A percentile compares a stretch with the other conserved stretches of the same genome.
Evolutionary conservation across 805 yeast genomes (phyloP).

Genomic region (Wickerhamiella azyma): DNA sequence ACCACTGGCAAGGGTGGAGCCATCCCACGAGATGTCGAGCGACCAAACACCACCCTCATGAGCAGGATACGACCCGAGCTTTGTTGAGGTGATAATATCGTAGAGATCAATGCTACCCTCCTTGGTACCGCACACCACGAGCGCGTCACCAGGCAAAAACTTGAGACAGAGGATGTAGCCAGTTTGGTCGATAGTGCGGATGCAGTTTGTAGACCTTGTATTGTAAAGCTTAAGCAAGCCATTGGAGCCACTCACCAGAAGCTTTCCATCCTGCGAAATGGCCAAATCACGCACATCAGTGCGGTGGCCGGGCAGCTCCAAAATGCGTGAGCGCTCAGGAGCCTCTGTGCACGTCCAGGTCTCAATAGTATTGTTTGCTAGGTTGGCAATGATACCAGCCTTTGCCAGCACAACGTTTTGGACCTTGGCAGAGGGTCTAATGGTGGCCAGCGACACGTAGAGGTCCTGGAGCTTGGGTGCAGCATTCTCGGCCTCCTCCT

Average conservation of each 20-base stretch:
- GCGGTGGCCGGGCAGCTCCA: conserved; percentile 78
- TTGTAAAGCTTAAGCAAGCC: conserved; percentile 89
- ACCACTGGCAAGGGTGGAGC: conserved; percentile 73
- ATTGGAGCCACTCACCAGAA: conserved; percentile 81
- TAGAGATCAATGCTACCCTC: conserved; percentile 72
- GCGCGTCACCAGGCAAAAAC: conserved; percentile 83
- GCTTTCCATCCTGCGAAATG: conserved; percentile 63
- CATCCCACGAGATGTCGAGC: conserved; percentile 73
- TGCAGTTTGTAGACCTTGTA: conserved; percentile 51
- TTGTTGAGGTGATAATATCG: conserved; percentile 71
- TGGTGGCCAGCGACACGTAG: conserved; percentile 52
- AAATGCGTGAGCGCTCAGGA: conserved; percentile 30
- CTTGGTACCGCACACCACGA: conserved; percentile 79
- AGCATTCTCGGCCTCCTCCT: conserved; percentile 28
- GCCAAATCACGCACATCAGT: conserved; percentile 77
- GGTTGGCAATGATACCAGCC: conserved; percentile 45
- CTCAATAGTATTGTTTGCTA: conserved; percentile 65
- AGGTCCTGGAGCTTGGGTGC: conserved; percentile 26
- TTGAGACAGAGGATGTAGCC: conserved; percentile 73
- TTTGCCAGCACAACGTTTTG: conserved; percentile 27
- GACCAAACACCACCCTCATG: conserved; percentile 90
- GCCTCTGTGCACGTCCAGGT: conserved; percentile 34
- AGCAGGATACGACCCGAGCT: conserved; percentile 51
- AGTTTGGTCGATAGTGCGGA: conserved; percentile 66
- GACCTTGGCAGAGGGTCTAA: conserved; percentile 34